These are phyloP conservation scores for Penicillium nordicum DNA, from an alignment of 2,329 filamentous ascomycete species.

Conservation along the genomic window DNA sequence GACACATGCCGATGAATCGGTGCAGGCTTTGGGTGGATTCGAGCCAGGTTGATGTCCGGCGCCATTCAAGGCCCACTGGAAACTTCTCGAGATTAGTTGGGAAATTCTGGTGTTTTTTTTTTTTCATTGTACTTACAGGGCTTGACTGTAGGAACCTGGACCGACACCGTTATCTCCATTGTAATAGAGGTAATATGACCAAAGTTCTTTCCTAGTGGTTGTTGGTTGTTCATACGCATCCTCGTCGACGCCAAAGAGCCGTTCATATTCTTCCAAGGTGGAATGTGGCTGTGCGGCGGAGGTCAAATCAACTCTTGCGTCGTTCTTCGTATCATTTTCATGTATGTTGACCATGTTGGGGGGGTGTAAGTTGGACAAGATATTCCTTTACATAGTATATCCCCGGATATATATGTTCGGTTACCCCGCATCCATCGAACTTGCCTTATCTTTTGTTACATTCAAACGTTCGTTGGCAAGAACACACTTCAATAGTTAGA, in stretches of 20 bases:
- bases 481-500: neutral
- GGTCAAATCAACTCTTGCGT: constrained; percentile 7
- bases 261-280: constrained; percentile 32
- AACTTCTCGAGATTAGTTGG: constrained; percentile 22
- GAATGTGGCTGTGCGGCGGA: constrained; percentile 2
- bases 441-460: neutral
- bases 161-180: constrained; percentile 47
- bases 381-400: neutral
- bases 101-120: neutral
- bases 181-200: constrained; percentile 46
- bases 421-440: neutral
- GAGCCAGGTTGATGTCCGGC: constrained; percentile 40
- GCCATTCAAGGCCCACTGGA: constrained; percentile 41
- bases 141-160: constrained; percentile 41
- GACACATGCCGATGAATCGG: constrained; percentile 36
- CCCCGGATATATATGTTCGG: neutral
- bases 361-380: neutral
- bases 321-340: constrained; percentile 10
- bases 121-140: constrained; percentile 27
- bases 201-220: constrained; percentile 41
- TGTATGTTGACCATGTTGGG: neutral
- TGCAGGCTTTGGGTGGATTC: constrained; percentile 30
- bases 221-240: constrained; percentile 38
- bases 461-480: neutral
- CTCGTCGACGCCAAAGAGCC: constrained; percentile 38